Evolutionary conservation across 371 early-diverging fungal genomes (phyloP), one percentile per base, ranked within the genome.

Genomic region (Sporodiniella umbellata): DNA sequence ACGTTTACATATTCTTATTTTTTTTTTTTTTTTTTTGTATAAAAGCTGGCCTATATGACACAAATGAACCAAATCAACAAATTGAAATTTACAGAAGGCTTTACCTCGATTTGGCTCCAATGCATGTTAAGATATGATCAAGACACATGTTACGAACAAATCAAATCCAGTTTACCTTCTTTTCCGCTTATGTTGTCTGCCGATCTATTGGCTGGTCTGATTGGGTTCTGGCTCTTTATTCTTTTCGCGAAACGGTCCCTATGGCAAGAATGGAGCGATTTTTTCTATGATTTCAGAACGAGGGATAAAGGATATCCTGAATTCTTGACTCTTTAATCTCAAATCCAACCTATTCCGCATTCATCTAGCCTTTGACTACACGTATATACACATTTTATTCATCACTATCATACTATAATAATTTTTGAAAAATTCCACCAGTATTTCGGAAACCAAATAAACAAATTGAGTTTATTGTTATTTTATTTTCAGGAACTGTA

Each of bases 181-280:
- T 81, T 72, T 49, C 58, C 75, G 0, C 33, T 84, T n/a, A 81
- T 84, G 68, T 58, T 85, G 24, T 66, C 78, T 3, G 78, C 85
- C 15, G 82, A 85, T 39, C 43, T 67, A 3, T 45, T 80, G 18
- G 78, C 81, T 8, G 78, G 85, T 19, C 24, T 68, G 3, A 71
- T 81, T 56, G 87, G 87, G 18, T 35, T 78, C 0, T 72, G 75
- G 66, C 35, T 80, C 17, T 69, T 65, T 77, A 47, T 84, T 46
- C 79, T 81, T 52, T 87, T 87, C 60, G 83, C 62, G 44, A 83
- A 80, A 59, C 61, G 70, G 17, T 78, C 76, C 14, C 50, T 79
- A 44, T 68, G 74, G 67, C 58, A 62, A 17, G 80, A 83, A 59
- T 83, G 80, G 83, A 75, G 71, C 11, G 78, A 80, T 43, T 64